Evolutionary conservation across 1,284 basidiomycete species (phyloP), one percentile per base, ranked within the genome.

Genomic region (Sanghuangporus sanghuang): DNA sequence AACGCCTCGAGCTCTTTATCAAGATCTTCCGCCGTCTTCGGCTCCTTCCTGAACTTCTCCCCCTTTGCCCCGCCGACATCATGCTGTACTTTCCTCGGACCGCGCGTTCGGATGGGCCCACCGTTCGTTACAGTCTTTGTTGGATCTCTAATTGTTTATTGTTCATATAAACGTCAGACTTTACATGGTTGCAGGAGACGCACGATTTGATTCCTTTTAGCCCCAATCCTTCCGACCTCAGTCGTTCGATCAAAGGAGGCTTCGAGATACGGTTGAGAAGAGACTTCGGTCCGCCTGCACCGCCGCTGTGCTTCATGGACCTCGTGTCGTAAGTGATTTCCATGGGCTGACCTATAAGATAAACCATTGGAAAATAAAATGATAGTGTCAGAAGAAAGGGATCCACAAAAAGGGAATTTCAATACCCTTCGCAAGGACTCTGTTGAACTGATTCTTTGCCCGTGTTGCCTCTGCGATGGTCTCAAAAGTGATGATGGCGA

Each of bases 1-100:
- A 96, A 97, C 1, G 89, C 86, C 69, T 97, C 95, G 66, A 98
- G 75, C 77, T 98, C 95, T 72, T 85, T 88, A 75, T 98, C 96
- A 62, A 98, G 77, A 68, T 97, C 93, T 61, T 87, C 90, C 4
- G 85, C 88, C 7, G 90, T 93, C 72, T 91, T 83, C 38, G 79
- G 79, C 72, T 59, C 57, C 49, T 83, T 84, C 71, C 83, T 85
- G 5, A 76, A 76, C 65, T 61, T 71, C 27, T 72, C 73, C 12
- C 73, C 68, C 38, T 69, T 70, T 62, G 68, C 71, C 55, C 64
- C 67, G 61, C 73, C 71, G 49, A 66, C 57, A 27, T 73, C 12
- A 12, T 39, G 3, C 5, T 32, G 27, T 32, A 32, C 27, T 35
- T 52, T 27, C 27, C 57, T 35, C 8, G 35, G 70, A 68, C 75